Evolutionary conservation across 176 grass and related monocot species (phyloP), one percentile per base, ranked within the genome.

Genomic region (Thalia dealbata): DNA sequence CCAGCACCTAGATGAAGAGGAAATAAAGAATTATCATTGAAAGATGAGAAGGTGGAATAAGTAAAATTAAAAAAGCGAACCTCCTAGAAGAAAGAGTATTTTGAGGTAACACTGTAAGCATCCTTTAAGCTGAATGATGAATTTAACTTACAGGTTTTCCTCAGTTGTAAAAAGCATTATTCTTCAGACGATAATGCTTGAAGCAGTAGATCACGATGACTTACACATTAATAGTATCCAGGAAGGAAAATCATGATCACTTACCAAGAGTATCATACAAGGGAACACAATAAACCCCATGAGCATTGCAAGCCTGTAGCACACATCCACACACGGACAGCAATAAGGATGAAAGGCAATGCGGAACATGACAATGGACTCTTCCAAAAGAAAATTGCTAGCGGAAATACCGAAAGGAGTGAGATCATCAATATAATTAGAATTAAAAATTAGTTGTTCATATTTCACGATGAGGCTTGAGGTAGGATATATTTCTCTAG

Each of bases 181-280:
- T n/a, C 16, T 38, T 38, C 32, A 38, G 51, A 18, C 16, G 3
- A 14, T 13, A 52, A 52, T 52, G 0, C 14, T 52, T 52, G 2
- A 7, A n/a, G 54, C 54, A 58, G n/a, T 72, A 52, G 27, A n/a
- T 25, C 24, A 50, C 23, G 8, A 72, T 27, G 45, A 15, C 22
- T 52, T 14, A 72, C 44, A 29, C 8, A 10, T 38, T 48, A 11
- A 48, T 25, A 27, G 15, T 8, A 72, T 26, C 69, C 69, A 72
- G 28, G 6, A 26, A 51, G 23, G 23, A n/a, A 58, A 13, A 30
- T 38, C 72, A 42, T 56, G 50, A 46, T 51, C 48, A 76, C 72
- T 75, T 84, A 96, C 91, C 91, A 78, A 96, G 91, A 76, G 91
- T 96, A 81, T 96, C 91, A 63, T 96, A 96, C 61, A 96, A 84